Conservation (phyloP, 306 rosid genomes). For the Senna siamea region DNA sequence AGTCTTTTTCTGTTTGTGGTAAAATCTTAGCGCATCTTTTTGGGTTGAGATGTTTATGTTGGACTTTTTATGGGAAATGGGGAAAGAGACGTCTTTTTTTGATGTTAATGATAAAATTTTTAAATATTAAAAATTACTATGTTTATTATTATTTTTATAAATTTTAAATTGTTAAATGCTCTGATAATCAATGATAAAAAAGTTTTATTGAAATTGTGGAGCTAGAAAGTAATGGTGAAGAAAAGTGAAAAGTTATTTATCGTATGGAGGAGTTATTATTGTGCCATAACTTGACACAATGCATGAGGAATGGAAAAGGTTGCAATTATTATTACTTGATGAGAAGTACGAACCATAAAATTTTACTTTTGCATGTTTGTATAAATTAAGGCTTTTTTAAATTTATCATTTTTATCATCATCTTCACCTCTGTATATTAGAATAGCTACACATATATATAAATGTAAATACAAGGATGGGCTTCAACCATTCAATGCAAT, state of each 20-base stretch:
- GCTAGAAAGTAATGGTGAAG: neutral
- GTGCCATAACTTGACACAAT: slow-evolving; percentile 51
- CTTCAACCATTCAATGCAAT: slow-evolving; percentile 34
- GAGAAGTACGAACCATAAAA: slow-evolving; percentile 2
- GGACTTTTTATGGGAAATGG: slow-evolving; percentile 41
- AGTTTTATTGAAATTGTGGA: too few relatives aligned
- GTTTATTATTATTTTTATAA: too few relatives aligned
- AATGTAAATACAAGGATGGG: slow-evolving; percentile 31
- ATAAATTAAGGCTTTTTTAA: slow-evolving; percentile 35
- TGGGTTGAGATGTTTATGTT: slow-evolving; percentile 33
- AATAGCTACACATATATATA: slow-evolving; percentile 26
- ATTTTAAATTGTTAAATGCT: too few relatives aligned
- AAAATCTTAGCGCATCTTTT: slow-evolving; percentile 27
- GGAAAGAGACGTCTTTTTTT: too few relatives aligned
- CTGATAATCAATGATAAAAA: too few relatives aligned
- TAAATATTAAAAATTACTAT: too few relatives aligned
- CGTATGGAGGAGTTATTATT: slow-evolving; percentile 26
- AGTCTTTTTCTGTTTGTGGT: slow-evolving; percentile 47
- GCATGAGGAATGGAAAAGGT: slow-evolving; percentile 48
- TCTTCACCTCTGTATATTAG: slow-evolving; percentile 49
- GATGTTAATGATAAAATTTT: too few relatives aligned
- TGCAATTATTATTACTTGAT: slow-evolving; percentile 39
- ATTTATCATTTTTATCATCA: slow-evolving; percentile 25
- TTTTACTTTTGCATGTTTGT: slow-evolving; percentile 20
- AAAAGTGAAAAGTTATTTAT: too few relatives aligned